Conservation (phyloP, 345 rosid genomes). For the Sonneratia caseolaris region DNA sequence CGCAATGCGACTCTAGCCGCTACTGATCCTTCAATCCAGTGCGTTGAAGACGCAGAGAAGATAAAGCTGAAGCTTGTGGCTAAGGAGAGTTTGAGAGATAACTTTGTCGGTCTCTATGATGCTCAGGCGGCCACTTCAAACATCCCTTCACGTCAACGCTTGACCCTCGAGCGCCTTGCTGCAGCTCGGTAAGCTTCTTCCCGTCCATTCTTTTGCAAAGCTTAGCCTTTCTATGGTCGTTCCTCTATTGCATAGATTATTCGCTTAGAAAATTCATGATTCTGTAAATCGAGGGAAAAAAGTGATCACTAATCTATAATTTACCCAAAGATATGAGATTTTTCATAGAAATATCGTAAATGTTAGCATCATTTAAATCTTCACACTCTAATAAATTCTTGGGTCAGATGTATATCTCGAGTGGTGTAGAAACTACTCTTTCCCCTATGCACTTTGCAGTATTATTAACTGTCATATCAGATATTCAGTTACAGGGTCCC, state of each 20-base stretch:
- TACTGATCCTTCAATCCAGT: slow-evolving; percentile 8
- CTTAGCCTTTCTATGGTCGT: not conserved
- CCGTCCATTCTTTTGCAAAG: not conserved
- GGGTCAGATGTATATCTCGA: too few relatives aligned
- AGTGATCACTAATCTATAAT: not conserved
- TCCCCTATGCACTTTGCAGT: too few relatives aligned
- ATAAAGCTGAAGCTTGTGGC: slow-evolving; percentile 13
- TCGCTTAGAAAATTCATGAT: not conserved
- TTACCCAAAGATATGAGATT: not conserved
- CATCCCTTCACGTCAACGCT: slow-evolving; percentile 6
- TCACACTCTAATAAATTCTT: too few relatives aligned
- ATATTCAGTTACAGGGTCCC: too few relatives aligned
- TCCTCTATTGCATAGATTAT: not conserved
- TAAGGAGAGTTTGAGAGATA: slow-evolving; percentile 15
- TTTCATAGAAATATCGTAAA: too few relatives aligned
- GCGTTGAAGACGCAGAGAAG: slow-evolving; percentile 14
- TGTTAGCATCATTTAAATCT: too few relatives aligned
- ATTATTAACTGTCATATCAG: too few relatives aligned
- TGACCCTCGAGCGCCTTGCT: slow-evolving; percentile 18
- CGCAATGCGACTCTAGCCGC: not conserved
- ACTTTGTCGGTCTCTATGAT: slow-evolving; percentile 20
- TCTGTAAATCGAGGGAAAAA: not conserved
- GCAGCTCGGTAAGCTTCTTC: slow-evolving; percentile 12
- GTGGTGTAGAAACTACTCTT: too few relatives aligned
- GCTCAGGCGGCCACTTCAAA: slow-evolving; percentile 11